Conservation (phyloP, 768 basidiomycete genomes). For the Lactarius psammicola region DNA sequence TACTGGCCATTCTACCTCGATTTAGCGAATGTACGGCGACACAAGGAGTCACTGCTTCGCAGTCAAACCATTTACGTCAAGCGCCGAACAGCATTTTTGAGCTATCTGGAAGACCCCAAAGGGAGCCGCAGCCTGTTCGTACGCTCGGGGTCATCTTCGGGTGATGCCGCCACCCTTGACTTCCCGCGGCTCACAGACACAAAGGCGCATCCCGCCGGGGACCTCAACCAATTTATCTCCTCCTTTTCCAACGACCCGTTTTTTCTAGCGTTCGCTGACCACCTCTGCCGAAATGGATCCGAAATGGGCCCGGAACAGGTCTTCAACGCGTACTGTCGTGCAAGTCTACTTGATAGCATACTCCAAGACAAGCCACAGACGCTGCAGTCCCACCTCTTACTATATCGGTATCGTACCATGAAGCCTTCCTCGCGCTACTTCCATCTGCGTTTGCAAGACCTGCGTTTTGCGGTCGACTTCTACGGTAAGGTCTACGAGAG, state of each 20-base stretch:
- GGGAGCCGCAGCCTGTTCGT: constrained; percentile 91
- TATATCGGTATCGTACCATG: constrained; percentile 69
- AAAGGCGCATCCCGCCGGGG: constrained; percentile 64
- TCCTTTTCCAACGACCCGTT: constrained; percentile 81
- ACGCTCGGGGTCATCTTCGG: constrained; percentile 79
- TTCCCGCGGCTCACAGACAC: constrained; percentile 73
- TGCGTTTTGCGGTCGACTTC: constrained; percentile 73
- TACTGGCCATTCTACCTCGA: constrained; percentile 95
- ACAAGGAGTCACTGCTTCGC: constrained; percentile 65
- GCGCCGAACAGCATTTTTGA: constrained; percentile 86
- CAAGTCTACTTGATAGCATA: constrained; percentile 79
- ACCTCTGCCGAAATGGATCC: constrained; percentile 62
- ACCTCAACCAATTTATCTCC: constrained; percentile 81
- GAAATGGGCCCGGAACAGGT: constrained; percentile 57
- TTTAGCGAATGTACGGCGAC: constrained; percentile 60
- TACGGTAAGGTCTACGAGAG: constrained; percentile 73
- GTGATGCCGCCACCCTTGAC: constrained; percentile 82
- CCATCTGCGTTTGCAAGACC: constrained; percentile 67
- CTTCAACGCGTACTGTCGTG: constrained; percentile 72
- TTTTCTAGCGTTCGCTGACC: constrained; percentile 79
- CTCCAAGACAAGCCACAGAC: constrained; percentile 86
- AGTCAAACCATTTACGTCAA: constrained; percentile 90
- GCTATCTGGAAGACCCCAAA: constrained; percentile 91
- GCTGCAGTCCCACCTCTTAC: constrained; percentile 67
- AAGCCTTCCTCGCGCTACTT: constrained; percentile 57